Evolutionary conservation across 2,329 filamentous ascomycete species (phyloP), one percentile per base, ranked within the genome.

Genomic region (Trichothecium sympodiale): DNA sequence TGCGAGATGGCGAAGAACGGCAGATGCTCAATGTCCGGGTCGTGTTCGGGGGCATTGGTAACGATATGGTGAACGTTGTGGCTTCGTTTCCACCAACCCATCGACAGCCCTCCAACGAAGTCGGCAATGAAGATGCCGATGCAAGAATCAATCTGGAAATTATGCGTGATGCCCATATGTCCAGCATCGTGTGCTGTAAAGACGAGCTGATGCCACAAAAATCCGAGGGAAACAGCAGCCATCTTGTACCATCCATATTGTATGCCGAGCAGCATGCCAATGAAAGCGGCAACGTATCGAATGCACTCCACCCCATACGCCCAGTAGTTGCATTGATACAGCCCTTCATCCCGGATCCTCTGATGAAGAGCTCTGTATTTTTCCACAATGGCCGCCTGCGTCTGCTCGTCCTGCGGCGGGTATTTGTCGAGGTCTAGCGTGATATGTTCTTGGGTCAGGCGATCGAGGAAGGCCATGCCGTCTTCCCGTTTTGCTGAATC

Each of bases 31-130:
- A 95, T 96, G 54, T 96, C 89, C 0, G 91, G 89, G 54, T 96
- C 89, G 54, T 96, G 89, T 57, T 95, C 91, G 12, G 88, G 84
- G 30, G 82, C 82, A 56, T 96, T 96, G 14, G 91, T 96, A 35
- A 96, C 82, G 46, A 96, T 87, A 52, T 96, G 89, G 54, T 96
- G 89, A 8, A 95, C 87, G 52, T 96, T 96, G 59, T 96, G 89
- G 54, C 79, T 95, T 42, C 77, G 73, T 61, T 96, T 96, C 89
- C 91, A 98, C 91, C 91, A 98, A 31, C 89, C 85, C 36, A 94
- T 62, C 17, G 86, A 94, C 25, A 98, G 61, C 0, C 91, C 91
- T 27, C 91, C 91, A 15, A 91, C 64, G 48, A 82, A 96, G 55
- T 94, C 83, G 36, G 88, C 87, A 49, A 95, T 82, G 44, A 94